phyloP scores from a whole-genome alignment of 306 rosid genomes.

The Trichosanthes truncata region DNA sequence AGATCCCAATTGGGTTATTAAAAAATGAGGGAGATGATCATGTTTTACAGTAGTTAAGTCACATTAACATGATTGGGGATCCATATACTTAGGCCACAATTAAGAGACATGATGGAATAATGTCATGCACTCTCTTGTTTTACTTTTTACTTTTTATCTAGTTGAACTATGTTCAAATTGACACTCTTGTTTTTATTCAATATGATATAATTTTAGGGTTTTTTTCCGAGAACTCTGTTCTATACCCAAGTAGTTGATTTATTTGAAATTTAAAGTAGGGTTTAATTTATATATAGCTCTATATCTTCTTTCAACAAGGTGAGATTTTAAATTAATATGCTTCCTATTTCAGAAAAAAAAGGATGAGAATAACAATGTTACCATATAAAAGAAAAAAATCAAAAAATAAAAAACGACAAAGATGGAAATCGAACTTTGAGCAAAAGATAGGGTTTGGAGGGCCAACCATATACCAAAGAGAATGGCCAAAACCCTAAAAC shows the following conservation, averaged over 20 bases:
- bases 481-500: not conserved
- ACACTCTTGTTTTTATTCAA: no score
- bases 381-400: no score
- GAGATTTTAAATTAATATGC: no score
- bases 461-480: not conserved
- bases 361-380: not conserved
- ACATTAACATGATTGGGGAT: conserved; percentile 11
- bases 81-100: conserved; percentile 7
- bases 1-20: not conserved
- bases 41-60: conserved; percentile 11
- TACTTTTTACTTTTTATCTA: no score
- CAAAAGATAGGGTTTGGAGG: not conserved
- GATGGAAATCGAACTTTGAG: not conserved
- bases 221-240: no score
- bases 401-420: not conserved
- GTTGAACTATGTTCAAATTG: no score
- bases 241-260: no score
- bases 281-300: no score
- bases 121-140: not conserved
- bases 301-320: no score
- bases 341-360: no score
- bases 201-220: no score
- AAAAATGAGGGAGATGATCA: not conserved
- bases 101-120: not conserved
- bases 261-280: no score